These are phyloP conservation scores for Uncinocarpus reesii DNA, from an alignment of 2,329 filamentous ascomycete genomes.

Conservation along the genomic window DNA sequence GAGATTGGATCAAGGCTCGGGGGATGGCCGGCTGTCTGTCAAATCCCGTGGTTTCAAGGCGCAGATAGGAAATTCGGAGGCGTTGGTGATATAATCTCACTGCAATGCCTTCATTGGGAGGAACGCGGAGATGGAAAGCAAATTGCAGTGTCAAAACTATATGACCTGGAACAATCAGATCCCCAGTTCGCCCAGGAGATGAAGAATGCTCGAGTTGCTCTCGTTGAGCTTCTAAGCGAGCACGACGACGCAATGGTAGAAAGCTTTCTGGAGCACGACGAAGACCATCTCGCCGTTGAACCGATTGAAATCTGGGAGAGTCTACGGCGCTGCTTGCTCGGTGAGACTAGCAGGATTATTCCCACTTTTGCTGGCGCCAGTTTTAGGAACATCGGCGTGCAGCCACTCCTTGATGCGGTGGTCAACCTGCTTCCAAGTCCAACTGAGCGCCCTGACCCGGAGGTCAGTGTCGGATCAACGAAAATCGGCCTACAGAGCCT, in stretches of 20 bases:
- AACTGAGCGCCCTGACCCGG: conserved; percentile 64
- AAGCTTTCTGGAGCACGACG: conserved; percentile 65
- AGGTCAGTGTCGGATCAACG: conserved; percentile 56
- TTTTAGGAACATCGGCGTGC: conserved; percentile 86
- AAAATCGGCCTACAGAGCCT: conserved; percentile 46
- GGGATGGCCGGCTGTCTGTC: conserved; percentile 82
- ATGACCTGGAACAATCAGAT: conserved; percentile 44
- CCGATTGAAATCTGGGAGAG: conserved; percentile 58
- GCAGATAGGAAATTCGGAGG: conserved; percentile 66
- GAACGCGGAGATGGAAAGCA: conserved; percentile 55
- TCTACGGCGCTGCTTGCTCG: conserved; percentile 60
- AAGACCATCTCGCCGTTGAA: conserved; percentile 59
- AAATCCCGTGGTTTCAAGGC: conserved; percentile 84
- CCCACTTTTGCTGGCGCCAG: conserved; percentile 87
- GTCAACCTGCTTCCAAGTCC: conserved; percentile 80
- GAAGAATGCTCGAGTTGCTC: conserved; percentile 60
- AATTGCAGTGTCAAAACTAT: conserved; percentile 47
- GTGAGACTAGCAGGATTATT: conserved; percentile 57
- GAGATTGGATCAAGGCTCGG: conserved; percentile 72
- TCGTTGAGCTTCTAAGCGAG: conserved; percentile 78
- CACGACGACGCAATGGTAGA: conserved; percentile 81
- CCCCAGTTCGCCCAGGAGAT: conserved; percentile 53
- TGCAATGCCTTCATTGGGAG: conserved; percentile 65
- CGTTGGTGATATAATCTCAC: conserved; percentile 70
- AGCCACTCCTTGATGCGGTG: conserved; percentile 80